Evolutionary conservation across 805 yeast species (phyloP).

Genomic region (Candida pseudofarinosa): DNA sequence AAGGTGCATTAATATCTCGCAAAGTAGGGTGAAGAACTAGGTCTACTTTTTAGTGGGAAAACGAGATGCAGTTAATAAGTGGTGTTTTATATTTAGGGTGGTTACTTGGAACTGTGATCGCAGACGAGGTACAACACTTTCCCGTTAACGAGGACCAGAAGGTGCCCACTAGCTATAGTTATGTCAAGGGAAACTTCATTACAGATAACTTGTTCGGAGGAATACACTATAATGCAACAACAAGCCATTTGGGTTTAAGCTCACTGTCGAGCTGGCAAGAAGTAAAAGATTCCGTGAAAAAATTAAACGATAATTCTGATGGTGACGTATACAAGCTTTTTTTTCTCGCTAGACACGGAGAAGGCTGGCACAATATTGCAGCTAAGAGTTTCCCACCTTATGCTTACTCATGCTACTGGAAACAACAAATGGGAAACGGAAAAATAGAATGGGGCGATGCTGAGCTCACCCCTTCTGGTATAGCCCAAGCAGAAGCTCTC

Average conservation of each 20-base stretch:
- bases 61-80: not conserved
- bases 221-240: conserved; percentile 8
- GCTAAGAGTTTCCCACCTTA: conserved; percentile 9
- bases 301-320: conserved; percentile 8
- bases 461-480: conserved; percentile 20
- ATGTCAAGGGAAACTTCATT: conserved; percentile 15
- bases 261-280: conserved; percentile 18
- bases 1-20: too few relatives aligned
- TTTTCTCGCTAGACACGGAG: conserved; percentile 31
- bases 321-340: conserved; percentile 18
- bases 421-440: conserved; percentile 15
- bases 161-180: conserved; percentile 7
- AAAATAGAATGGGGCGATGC: conserved; percentile 30
- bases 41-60: too few relatives aligned
- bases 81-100: not conserved
- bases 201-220: conserved; percentile 11
- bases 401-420: conserved; percentile 28
- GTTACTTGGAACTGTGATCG: not conserved
- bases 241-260: conserved; percentile 21
- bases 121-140: not conserved
- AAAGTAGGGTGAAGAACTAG: too few relatives aligned
- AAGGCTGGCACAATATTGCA: conserved; percentile 30
- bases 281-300: conserved; percentile 12
- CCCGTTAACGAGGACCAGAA: not conserved
- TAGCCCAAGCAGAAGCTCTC: conserved; percentile 13